Evolutionary conservation across 2,329 filamentous ascomycete genomes (phyloP).

Genomic region (Fusarium euwallaceae): DNA sequence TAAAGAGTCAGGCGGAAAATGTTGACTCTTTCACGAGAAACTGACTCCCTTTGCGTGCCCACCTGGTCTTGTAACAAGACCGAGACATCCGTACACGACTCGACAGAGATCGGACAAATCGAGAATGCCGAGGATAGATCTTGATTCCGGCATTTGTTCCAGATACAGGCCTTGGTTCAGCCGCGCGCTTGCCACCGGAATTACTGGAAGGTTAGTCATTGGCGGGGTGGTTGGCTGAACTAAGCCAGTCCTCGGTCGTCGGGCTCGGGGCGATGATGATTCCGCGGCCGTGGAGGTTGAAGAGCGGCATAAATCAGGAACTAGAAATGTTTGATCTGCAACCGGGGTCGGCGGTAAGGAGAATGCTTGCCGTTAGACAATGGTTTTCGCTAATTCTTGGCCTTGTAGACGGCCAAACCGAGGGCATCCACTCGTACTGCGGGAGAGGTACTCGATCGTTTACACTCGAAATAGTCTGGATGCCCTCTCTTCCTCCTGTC

Average conservation of each 20-base stretch:
- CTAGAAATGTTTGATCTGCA: neutral
- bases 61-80: conserved; percentile 4
- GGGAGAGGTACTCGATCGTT: neutral
- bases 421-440: neutral
- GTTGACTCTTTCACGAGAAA: neutral
- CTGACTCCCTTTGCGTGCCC: neutral
- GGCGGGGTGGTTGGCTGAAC: neutral
- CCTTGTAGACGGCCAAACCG: neutral
- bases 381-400: neutral
- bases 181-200: conserved; percentile 28
- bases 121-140: conserved; percentile 22
- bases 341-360: neutral
- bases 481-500: neutral
- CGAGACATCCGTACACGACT: conserved; percentile 3
- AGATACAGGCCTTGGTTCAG: conserved; percentile 13
- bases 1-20: neutral
- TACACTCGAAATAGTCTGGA: neutral
- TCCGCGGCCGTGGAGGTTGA: neutral
- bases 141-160: conserved; percentile 23
- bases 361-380: neutral
- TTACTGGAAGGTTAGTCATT: conserved; percentile 3
- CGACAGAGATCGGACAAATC: conserved; percentile 3
- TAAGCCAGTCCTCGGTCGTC: neutral
- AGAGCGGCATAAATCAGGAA: neutral
- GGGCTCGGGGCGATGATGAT: neutral